Evolutionary conservation across 176 grass and related monocot species (phyloP), one percentile per base, ranked within the genome.

Genomic region (Bolboschoenus planiculmis): DNA sequence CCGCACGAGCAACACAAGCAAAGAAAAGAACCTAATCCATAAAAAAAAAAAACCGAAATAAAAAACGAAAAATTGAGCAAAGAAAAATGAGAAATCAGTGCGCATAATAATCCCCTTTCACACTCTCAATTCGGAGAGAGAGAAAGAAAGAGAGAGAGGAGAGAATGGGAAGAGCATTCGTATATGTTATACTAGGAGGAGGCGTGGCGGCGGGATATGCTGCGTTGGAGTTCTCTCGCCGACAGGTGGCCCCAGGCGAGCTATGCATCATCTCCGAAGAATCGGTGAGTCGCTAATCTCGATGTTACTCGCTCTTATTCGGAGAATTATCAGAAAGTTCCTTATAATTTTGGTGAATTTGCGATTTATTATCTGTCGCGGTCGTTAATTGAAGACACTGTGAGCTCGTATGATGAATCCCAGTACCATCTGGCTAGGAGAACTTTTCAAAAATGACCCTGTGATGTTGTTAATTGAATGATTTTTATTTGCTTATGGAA

Each of bases 231-330:
- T 90, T 98, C 90, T 86, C 73, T 60, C 92, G 87, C 82, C 89
- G 57, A 27, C 66, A 68, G 7, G 87, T 84, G 24, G 66, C 78
- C 74, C 24, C 83, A 7, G 90, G 92, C 85, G 84, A 94, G 40
- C 84, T 98, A 72, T 98, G 95, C 85, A 95, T 98, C 85, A 95
- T 98, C 89, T 98, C 95, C 60, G 90, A 93, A 36, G 95, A 98
- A 90, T 33, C 80, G 30, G 92, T 95, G 66, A 82, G 27, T 53
- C 81, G 1, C 53, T 61, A 48, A 83, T 31, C 2, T 18, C 3
- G 65, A 10, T 81, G 16, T 13, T 84, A 61, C 42, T 78, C 87
- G 66, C 42, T 74, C n/a, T 74, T 27, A 13, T 3, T 74, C 15
- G 21, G 16, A 11, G 68, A 72, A 73, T 47, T 47, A 7, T 73